Conservation (phyloP, 768 basidiomycete species). For the Lentinus tigrinus region DNA sequence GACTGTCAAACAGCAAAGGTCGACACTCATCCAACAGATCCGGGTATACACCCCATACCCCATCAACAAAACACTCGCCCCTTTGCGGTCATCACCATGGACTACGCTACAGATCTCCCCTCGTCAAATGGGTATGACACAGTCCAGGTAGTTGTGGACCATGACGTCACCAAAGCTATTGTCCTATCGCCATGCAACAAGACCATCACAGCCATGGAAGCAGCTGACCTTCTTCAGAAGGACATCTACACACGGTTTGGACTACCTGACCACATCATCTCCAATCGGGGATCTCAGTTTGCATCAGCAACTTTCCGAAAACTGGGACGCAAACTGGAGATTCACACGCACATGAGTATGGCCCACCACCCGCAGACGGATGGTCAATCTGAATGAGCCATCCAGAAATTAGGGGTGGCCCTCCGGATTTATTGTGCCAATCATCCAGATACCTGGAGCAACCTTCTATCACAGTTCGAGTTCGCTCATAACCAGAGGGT, state of each 20-base stretch:
- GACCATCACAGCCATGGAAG: slow-evolving; percentile 13
- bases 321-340: slow-evolving; percentile 29
- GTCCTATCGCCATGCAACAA: slow-evolving; percentile 26
- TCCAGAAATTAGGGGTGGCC: slow-evolving; percentile 40
- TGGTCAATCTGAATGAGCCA: slow-evolving; percentile 40
- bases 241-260: slow-evolving; percentile 15
- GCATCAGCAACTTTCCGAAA: slow-evolving; percentile 31
- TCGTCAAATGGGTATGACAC: slow-evolving; percentile 10
- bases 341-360: slow-evolving; percentile 34
- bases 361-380: slow-evolving; percentile 45
- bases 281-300: background rate
- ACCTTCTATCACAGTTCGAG: background rate
- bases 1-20: slow-evolving; percentile 28
- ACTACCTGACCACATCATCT: background rate
- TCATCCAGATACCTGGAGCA: slow-evolving; percentile 34
- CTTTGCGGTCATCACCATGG: slow-evolving; percentile 3
- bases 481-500: background rate
- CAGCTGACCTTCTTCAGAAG: slow-evolving; percentile 13
- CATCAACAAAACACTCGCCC: background rate
- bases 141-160: slow-evolving; percentile 17
- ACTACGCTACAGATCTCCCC: slow-evolving; percentile 23
- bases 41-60: slow-evolving; percentile 9
- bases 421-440: slow-evolving; percentile 33
- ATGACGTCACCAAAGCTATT: slow-evolving; percentile 5
- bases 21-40: background rate